A percentile compares a stretch with the other conserved stretches of the same genome.
Evolutionary conservation across 192 early-diverging fungal genomes (phyloP).

Genomic region (Powellomyces hirtus): DNA sequence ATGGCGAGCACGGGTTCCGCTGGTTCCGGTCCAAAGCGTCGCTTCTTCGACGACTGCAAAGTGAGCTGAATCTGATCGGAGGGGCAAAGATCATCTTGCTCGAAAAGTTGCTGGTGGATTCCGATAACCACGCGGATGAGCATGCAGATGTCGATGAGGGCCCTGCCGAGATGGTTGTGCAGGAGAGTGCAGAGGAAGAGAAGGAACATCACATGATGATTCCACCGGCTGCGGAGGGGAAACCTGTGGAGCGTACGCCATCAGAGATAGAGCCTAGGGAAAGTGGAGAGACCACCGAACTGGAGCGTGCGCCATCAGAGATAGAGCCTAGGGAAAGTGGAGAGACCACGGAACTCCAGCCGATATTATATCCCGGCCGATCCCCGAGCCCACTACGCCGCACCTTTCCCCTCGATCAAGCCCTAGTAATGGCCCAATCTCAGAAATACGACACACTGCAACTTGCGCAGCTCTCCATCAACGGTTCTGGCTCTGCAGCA

Average conservation of each 20-base stretch:
- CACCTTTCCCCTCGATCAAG: not conserved
- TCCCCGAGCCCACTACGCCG: no score
- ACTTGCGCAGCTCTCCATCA: not conserved
- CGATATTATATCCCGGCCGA: no score
- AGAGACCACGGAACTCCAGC: not conserved
- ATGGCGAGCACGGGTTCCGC: conserved; percentile 52
- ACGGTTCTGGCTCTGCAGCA: not conserved
- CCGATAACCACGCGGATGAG: no score
- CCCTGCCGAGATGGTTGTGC: not conserved
- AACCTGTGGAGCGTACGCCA: not conserved
- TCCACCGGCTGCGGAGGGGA: not conserved
- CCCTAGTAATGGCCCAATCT: not conserved
- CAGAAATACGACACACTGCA: not conserved
- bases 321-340: not conserved
- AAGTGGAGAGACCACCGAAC: not conserved
- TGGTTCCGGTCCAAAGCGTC: conserved; percentile 57
- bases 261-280: not conserved
- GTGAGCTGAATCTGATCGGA: not conserved
- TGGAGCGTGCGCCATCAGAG: not conserved
- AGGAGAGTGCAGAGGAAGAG: not conserved
- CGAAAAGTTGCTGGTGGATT: conserved; percentile 29
- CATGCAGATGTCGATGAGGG: not conserved
- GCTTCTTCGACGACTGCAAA: conserved; percentile 3
- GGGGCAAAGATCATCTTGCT: not conserved
- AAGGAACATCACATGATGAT: not conserved